Base-by-base conservation (phyloP, 2,329 filamentous ascomycete species). In the Cordyceps militaris region DNA sequence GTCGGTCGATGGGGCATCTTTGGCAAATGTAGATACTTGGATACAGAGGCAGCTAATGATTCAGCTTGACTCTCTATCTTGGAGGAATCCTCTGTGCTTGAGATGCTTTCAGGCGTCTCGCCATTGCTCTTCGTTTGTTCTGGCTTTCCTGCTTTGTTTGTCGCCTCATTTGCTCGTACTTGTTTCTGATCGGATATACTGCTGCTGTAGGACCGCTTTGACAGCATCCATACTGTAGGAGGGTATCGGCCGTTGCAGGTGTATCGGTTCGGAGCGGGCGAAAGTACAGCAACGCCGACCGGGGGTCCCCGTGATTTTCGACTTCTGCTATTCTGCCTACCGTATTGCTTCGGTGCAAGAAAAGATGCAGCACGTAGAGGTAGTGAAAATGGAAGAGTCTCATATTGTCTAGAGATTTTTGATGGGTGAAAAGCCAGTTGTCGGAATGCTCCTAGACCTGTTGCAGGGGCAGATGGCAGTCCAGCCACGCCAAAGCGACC, bases 1-100 rank as follows among this genome's bases (percentile, higher is more conserved):
- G 87, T 93, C 5, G 94, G 93, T 21, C 92, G 82, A 74, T 97
- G 91, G n/a, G 87, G 84, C 70, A 91, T 83, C 65, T 89, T 87
- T 24, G 80, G 74, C 58, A 84, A 70, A 66, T 84, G 79, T 9
- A 84, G 66, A 63, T 86, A 86, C 63, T 82, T 83, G 34, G 80
- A 82, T 65, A 84, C 71, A 28, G 81, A 79, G 46, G 76, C 70
- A 16, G 77, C 71, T 46, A 81, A 73, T 3, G 78, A 74, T 61
- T 79, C 75, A 21, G 67, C 56, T 21, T 73, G 68, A 38, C 56
- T 48, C 61, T 62, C 64, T 10, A 62, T 36, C 1, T 56, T 43
- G 34, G 52, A 23, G 9, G 30, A 9, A 60, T 59, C 5, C 51
- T 53, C 38, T 38, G n/a, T 23, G 32, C 28, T 26, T 4, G 26